Percentiles rank a stretch among this genome's conserved stretches.
These are phyloP conservation scores for Asterophora parasitica DNA, from an alignment of 768 basidiomycete genomes.

Conservation along the genomic window DNA sequence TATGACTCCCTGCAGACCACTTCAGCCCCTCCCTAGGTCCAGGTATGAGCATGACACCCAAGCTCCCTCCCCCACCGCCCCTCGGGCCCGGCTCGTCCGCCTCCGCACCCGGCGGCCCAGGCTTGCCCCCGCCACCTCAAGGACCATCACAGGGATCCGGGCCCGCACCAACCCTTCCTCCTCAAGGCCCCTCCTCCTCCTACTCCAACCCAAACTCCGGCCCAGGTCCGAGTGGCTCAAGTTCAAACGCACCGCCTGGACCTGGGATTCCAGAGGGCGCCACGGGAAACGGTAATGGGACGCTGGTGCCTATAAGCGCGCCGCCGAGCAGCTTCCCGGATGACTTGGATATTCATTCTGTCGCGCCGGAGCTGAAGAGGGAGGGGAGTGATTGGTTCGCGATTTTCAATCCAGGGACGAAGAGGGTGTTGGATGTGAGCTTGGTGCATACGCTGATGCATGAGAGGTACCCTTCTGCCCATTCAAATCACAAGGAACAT, in stretches of 20 bases:
- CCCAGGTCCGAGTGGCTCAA: slow-evolving; percentile 4
- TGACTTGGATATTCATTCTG: slow-evolving; percentile 31
- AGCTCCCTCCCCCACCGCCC: slow-evolving; percentile 30
- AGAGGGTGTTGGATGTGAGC: slow-evolving; percentile 71
- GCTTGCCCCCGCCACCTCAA: slow-evolving; percentile 13
- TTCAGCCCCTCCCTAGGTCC: slow-evolving; percentile 34
- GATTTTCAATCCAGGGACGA: slow-evolving; percentile 78
- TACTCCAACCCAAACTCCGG: slow-evolving; percentile 7
- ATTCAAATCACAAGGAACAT: background rate
- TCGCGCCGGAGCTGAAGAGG: slow-evolving; percentile 56
- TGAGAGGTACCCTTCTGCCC: slow-evolving; percentile 55
- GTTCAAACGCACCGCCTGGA: background rate
- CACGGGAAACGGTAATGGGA: slow-evolving; percentile 11
- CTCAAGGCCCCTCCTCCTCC: too few relatives aligned
- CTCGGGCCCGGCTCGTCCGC: slow-evolving; percentile 16
- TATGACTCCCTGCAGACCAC: slow-evolving; percentile 24
- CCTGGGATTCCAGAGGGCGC: too few relatives aligned
- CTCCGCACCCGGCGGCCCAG: slow-evolving; percentile 32
- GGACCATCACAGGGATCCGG: background rate
- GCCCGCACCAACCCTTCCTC: too few relatives aligned
- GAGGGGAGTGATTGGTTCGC: slow-evolving; percentile 89
- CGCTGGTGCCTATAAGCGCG: slow-evolving; percentile 17
- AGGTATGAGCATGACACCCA: slow-evolving; percentile 33
- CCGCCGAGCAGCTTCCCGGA: slow-evolving; percentile 38
- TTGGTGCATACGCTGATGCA: slow-evolving; percentile 87